Percentiles rank a stretch among this genome's conserved stretches.
phyloP scores from a whole-genome alignment of 208 protist species.

The Leishmania tropica region DNA sequence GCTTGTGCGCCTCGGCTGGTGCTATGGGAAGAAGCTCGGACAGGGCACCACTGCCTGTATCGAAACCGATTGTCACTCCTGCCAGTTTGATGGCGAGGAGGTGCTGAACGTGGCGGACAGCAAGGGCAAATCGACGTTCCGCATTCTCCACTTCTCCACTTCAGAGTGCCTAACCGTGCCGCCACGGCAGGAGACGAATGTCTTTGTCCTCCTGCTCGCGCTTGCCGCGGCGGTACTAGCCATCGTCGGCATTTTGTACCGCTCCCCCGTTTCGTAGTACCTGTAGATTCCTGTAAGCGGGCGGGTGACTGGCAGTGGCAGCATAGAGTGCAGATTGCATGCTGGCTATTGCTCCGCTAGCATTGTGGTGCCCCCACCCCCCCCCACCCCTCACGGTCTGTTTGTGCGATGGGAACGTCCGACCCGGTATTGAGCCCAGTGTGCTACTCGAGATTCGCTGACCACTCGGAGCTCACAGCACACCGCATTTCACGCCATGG shows the following conservation, averaged over 20 bases:
- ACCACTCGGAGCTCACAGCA: not conserved
- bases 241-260: not conserved
- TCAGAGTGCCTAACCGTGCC: slow-evolving; percentile 21
- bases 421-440: not conserved
- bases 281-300: not conserved
- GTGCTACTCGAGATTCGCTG: not conserved
- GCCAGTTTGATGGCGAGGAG: slow-evolving; percentile 67
- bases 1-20: slow-evolving; percentile 44
- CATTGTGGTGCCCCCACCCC: not conserved
- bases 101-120: slow-evolving; percentile 1
- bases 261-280: not conserved
- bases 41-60: slow-evolving; percentile 47
- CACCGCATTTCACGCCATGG: not conserved
- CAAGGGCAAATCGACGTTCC: not conserved
- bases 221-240: not conserved
- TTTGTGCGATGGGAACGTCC: not conserved
- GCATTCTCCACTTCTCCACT: slow-evolving; percentile 10
- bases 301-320: not conserved
- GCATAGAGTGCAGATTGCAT: not conserved
- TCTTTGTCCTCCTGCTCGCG: not conserved
- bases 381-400: not conserved
- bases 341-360: not conserved
- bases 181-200: slow-evolving; percentile 16
- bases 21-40: slow-evolving; percentile 48
- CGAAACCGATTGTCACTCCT: slow-evolving; percentile 21